Conservation (phyloP, 1,284 basidiomycete species). For the Rhodotorula sp. region DNA sequence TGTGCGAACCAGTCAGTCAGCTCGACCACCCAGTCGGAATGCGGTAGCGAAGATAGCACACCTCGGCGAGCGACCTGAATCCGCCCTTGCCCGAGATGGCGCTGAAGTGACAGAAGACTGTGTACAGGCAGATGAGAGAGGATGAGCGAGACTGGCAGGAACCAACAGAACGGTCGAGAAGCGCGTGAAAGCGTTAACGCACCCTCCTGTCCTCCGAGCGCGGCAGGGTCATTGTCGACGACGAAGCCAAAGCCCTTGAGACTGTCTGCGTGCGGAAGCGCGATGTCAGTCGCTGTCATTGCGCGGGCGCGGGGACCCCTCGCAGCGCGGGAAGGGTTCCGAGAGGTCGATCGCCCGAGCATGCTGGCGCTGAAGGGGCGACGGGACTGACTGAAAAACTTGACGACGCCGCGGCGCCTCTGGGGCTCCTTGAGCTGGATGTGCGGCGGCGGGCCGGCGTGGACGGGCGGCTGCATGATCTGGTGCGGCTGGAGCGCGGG, state of each 20-base stretch:
- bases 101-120: conserved; percentile 47
- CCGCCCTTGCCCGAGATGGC: conserved; percentile 45
- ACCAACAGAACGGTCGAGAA: background rate
- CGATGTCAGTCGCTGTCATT: background rate
- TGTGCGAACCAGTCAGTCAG: background rate
- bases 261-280: conserved; percentile 13
- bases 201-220: conserved; percentile 47
- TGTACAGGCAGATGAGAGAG: too few species aligned
- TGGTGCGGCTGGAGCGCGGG: conserved; percentile 28
- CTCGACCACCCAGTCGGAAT: background rate
- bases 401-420: conserved; percentile 36
- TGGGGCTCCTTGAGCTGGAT: conserved; percentile 34
- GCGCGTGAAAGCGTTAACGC: background rate
- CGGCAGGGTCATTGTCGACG: conserved; percentile 43
- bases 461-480: conserved; percentile 33
- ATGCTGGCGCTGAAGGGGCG: background rate
- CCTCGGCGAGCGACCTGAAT: conserved; percentile 46
- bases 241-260: conserved; percentile 46
- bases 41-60: conserved; percentile 5
- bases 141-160: background rate
- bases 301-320: background rate
- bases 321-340: background rate
- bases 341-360: background rate
- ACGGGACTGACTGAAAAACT: conserved; percentile 37
- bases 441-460: conserved; percentile 32